Evolutionary conservation across 2,329 filamentous ascomycete genomes (phyloP).

Genomic region (Samsoniella hepiali): DNA sequence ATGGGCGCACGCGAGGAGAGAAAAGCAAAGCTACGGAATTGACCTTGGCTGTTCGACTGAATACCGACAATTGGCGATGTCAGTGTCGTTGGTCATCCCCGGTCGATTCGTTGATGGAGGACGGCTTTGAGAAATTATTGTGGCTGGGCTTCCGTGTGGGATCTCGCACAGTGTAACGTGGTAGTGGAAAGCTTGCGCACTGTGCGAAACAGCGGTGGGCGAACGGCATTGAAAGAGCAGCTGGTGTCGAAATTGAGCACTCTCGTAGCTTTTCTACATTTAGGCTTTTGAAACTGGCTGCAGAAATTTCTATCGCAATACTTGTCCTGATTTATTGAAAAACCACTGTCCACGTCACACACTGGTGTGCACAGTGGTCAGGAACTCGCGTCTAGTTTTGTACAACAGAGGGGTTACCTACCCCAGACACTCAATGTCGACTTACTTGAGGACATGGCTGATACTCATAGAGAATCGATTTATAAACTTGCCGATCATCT

Average conservation of each 20-base stretch:
- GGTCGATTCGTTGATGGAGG: background rate
- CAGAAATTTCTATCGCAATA: background rate
- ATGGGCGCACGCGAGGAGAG: constrained; percentile 1
- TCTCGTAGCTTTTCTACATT: background rate
- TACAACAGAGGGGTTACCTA: background rate
- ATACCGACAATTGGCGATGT: background rate
- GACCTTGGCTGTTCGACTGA: background rate
- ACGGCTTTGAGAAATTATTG: background rate
- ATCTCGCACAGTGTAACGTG: background rate
- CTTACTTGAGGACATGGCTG: background rate
- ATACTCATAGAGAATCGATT: background rate
- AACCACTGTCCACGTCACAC: background rate
- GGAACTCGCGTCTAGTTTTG: background rate
- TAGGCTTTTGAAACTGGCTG: too few species aligned
- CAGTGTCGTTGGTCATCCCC: background rate
- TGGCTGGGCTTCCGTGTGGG: background rate
- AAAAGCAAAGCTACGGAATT: background rate
- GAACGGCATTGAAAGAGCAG: background rate
- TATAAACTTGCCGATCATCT: background rate
- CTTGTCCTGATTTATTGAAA: too few species aligned
- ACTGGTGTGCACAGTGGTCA: background rate
- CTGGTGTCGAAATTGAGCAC: background rate
- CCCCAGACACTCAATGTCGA: background rate
- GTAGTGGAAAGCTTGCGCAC: background rate
- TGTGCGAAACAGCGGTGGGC: background rate